These are phyloP conservation scores for Trichosporon sp. DNA, from an alignment of 1,284 basidiomycete genomes.

Conservation along the genomic window DNA sequence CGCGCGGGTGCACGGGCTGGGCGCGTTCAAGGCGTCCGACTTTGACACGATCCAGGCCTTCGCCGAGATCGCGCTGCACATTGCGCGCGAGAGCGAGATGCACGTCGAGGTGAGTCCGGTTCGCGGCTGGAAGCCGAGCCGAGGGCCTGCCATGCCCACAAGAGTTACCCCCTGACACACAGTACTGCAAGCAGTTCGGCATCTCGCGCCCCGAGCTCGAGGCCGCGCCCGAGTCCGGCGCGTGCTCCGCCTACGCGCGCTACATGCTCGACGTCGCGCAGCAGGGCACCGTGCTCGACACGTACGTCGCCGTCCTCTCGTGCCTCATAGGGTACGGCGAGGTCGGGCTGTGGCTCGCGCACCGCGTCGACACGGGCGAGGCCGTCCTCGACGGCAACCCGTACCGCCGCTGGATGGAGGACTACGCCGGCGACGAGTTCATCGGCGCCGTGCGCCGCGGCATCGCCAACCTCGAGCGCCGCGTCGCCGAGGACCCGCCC, in stretches of 20 bases:
- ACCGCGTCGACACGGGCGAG: slow-evolving; percentile 55
- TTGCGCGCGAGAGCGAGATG: slow-evolving; percentile 67
- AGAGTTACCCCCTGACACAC: slow-evolving; percentile 1
- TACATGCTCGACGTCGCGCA: slow-evolving; percentile 74
- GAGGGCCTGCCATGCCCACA: too few species aligned
- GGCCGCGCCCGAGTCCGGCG: slow-evolving; percentile 60
- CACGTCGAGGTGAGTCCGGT: slow-evolving; percentile 55
- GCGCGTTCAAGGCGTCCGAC: slow-evolving; percentile 68
- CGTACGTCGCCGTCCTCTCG: slow-evolving; percentile 75
- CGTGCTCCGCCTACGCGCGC: slow-evolving; percentile 79
- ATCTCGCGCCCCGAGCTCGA: slow-evolving; percentile 61
- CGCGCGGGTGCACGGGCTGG: slow-evolving; percentile 56
- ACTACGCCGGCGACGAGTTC: slow-evolving; percentile 68
- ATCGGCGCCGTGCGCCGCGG: slow-evolving; percentile 67
- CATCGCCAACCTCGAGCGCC: slow-evolving; percentile 62
- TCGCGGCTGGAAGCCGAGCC: too few species aligned
- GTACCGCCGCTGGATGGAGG: slow-evolving; percentile 73
- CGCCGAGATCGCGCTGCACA: slow-evolving; percentile 61
- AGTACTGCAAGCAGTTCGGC: slow-evolving; percentile 67
- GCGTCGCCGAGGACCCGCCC: slow-evolving; percentile 62
- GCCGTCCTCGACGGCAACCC: slow-evolving; percentile 63
- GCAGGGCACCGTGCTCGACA: slow-evolving; percentile 65
- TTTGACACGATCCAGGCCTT: slow-evolving; percentile 65
- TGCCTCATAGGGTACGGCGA: slow-evolving; percentile 94
- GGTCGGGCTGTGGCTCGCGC: slow-evolving; percentile 74